phyloP scores from a whole-genome alignment of 257 asterid genomes.

The Datura wrightii region DNA sequence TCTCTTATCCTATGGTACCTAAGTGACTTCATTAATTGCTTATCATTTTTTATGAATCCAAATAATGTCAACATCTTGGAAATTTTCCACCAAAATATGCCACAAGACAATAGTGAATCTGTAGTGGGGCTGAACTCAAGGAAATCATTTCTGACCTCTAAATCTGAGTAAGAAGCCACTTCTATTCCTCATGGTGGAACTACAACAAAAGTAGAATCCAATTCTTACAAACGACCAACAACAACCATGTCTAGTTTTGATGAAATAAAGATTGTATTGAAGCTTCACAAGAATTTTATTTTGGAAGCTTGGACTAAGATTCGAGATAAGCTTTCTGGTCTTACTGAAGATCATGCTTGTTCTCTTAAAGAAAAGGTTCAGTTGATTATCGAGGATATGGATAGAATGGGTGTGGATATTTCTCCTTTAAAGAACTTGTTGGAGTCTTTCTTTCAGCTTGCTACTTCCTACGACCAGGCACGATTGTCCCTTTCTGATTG shows the following conservation, averaged over 20 bases:
- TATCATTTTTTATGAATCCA: not conserved
- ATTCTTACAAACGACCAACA: not conserved
- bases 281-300: not conserved
- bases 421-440: no score
- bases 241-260: not conserved
- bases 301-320: not conserved
- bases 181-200: not conserved
- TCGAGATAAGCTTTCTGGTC: no score
- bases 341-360: no score
- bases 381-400: no score
- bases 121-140: not conserved
- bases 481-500: no score
- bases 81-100: no score
- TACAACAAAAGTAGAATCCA: not conserved
- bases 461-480: no score
- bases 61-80: not conserved
- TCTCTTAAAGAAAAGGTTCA: no score
- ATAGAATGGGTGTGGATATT: no score
- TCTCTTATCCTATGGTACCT: no score
- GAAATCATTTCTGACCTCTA: not conserved
- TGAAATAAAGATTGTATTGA: not conserved
- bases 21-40: not conserved
- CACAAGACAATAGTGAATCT: not conserved
- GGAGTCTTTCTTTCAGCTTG: no score
- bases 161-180: not conserved